Percentiles rank a stretch among this genome's conserved stretches.
These are phyloP conservation scores for Fistulinella prunicolor DNA, from an alignment of 768 basidiomycete genomes.

Conservation along the genomic window DNA sequence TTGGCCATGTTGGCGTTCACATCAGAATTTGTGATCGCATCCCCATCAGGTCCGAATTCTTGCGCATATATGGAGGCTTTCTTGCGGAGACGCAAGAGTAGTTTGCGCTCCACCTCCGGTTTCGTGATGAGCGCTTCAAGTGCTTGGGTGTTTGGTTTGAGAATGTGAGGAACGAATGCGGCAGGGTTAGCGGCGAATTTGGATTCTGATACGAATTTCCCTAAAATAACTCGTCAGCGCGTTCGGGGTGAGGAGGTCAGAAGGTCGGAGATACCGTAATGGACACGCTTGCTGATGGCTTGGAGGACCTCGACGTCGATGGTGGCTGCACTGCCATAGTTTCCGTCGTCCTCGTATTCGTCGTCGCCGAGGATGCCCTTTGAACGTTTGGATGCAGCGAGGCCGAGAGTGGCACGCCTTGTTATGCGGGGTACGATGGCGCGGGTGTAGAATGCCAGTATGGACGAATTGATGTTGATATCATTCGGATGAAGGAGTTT, in stretches of 20 bases:
- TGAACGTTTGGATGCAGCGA: conserved; percentile 64
- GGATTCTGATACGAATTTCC: conserved; percentile 98
- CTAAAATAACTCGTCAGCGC: conserved; percentile 39
- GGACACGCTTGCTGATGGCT: conserved; percentile 96
- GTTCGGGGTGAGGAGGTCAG: not conserved
- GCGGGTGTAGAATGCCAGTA: conserved; percentile 85
- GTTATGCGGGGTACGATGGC: conserved; percentile 90
- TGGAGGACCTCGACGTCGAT: conserved; percentile 97
- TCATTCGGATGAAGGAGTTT: conserved; percentile 73
- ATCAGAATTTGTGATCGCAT: conserved; percentile 37
- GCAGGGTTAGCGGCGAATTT: conserved; percentile 89
- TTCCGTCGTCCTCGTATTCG: conserved; percentile 90
- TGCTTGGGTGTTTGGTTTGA: conserved; percentile 67
- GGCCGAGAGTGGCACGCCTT: conserved; percentile 59
- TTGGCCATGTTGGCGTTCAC: conserved; percentile 45
- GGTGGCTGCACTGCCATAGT: conserved; percentile 94
- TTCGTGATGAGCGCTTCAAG: conserved; percentile 93
- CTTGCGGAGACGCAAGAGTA: conserved; percentile 80
- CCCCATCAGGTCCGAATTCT: conserved; percentile 73
- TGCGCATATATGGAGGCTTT: conserved; percentile 81
- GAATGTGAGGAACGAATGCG: conserved; percentile 91
- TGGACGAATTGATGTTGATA: conserved; percentile 84
- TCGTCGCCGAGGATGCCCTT: conserved; percentile 63
- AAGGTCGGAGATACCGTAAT: conserved; percentile 78
- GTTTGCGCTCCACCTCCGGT: conserved; percentile 86